Conservation (phyloP, 345 rosid genomes). For the Acer saccharum region DNA sequence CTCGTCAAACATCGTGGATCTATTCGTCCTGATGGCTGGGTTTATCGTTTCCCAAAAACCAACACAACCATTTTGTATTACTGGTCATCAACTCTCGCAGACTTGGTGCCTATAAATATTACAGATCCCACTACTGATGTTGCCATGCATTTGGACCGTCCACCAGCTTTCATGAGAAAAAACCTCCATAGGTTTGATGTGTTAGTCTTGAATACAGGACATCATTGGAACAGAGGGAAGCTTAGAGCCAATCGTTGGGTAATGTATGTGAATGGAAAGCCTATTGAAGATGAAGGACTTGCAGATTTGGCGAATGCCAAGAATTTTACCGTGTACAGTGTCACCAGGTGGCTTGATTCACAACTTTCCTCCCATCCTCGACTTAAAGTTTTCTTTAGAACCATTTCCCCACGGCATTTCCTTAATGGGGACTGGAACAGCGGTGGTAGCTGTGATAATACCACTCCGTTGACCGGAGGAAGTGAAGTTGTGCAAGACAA, state of each 20-base stretch:
- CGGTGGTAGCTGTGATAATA: constrained; percentile 76
- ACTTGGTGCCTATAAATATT: constrained; percentile 51
- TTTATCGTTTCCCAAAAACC: constrained; percentile 56
- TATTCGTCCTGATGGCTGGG: constrained; percentile 74
- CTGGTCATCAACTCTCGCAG: constrained; percentile 70
- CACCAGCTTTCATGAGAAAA: constrained; percentile 65
- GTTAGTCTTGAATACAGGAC: constrained; percentile 75
- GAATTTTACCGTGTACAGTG: constrained; percentile 54
- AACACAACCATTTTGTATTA: constrained; percentile 76
- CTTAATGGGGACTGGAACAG: constrained; percentile 78
- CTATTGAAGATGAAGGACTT: constrained; percentile 34
- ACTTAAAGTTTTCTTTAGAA: constrained; percentile 67
- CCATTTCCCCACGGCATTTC: constrained; percentile 79
- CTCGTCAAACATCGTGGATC: constrained; percentile 53
- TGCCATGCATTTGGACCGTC: constrained; percentile 79
- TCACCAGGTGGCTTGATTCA: constrained; percentile 61
- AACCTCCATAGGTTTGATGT: constrained; percentile 55
- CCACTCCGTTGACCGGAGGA: constrained; percentile 53
- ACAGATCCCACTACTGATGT: constrained; percentile 32
- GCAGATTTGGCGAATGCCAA: constrained; percentile 53
- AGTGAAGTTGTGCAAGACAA: constrained; percentile 44
- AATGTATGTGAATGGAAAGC: constrained; percentile 60
- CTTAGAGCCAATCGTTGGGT: constrained; percentile 71
- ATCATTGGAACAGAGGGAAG: constrained; percentile 87
- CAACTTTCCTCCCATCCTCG: constrained; percentile 57